A percentile compares a stretch with the other conserved stretches of the same genome.
These are phyloP conservation scores for Poa pratensis DNA, from an alignment of 176 grass and related monocot genomes.

Conservation along the genomic window DNA sequence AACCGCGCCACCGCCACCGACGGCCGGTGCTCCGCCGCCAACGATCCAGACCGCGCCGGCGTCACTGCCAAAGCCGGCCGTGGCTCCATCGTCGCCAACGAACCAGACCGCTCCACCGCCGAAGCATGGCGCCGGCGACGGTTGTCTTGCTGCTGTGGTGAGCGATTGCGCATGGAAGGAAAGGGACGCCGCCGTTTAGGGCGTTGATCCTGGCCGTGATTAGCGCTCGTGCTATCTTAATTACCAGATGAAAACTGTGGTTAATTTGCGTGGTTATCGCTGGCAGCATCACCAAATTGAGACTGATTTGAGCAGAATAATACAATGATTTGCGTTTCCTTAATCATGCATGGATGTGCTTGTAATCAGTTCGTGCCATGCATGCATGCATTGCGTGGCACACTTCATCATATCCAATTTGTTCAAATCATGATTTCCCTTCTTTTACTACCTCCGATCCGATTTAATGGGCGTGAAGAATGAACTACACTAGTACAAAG, in stretches of 20 bases:
- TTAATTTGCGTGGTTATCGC: constrained; percentile 3
- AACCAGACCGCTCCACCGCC: background rate
- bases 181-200: background rate
- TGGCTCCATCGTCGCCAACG: background rate
- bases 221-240: background rate
- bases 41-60: constrained; percentile 5
- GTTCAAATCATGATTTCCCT: too few relatives aligned
- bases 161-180: background rate
- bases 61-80: background rate
- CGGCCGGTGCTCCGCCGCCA: background rate
- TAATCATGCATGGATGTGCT: background rate
- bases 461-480: too few relatives aligned
- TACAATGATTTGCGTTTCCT: background rate
- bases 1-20: background rate
- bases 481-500: too few relatives aligned
- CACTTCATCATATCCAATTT: too few relatives aligned
- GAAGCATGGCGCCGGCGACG: background rate
- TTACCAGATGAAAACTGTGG: background rate
- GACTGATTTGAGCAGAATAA: constrained; percentile 23
- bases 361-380: too few relatives aligned
- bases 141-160: constrained; percentile 20
- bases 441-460: too few relatives aligned
- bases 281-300: background rate
- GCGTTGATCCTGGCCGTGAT: background rate
- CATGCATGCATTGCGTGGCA: too few relatives aligned